phyloP scores from a whole-genome alignment of 306 rosid species.

The Citrullus amarus region DNA sequence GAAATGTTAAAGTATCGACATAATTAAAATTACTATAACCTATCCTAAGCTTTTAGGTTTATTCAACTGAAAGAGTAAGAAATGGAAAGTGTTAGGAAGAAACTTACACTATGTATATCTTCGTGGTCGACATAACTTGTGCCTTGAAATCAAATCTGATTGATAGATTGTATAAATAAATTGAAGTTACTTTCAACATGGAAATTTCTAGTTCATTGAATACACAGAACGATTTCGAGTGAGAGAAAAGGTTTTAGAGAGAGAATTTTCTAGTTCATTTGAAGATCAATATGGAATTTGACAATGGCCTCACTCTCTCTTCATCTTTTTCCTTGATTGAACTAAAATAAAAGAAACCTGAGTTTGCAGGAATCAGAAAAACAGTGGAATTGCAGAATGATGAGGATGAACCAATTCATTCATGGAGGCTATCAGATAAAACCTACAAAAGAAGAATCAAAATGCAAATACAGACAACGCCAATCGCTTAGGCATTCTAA shows the following conservation, averaged over 20 bases:
- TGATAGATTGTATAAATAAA: background rate
- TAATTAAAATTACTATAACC: no score
- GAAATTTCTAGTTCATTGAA: background rate
- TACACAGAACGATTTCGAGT: background rate
- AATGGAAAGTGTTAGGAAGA: constrained; percentile 4
- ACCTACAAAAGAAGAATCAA: background rate
- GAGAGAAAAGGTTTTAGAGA: no score
- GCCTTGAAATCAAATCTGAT: constrained; percentile 12
- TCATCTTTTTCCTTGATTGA: no score
- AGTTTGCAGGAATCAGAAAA: background rate
- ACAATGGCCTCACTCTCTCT: background rate
- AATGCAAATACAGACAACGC: background rate
- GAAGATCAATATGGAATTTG: background rate
- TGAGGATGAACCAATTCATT: background rate
- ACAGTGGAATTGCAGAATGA: background rate
- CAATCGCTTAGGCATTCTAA: background rate
- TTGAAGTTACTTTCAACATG: background rate
- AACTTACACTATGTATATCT: constrained; percentile 66
- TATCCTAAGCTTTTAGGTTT: no score
- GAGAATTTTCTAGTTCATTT: background rate
- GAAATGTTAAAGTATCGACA: no score
- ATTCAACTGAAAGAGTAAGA: background rate
- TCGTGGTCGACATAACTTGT: constrained; percentile 47
- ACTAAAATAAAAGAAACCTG: background rate
- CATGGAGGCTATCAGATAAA: background rate